Conservation (phyloP, 805 yeast genomes). For the Saccharomycopsis schoenii region DNA sequence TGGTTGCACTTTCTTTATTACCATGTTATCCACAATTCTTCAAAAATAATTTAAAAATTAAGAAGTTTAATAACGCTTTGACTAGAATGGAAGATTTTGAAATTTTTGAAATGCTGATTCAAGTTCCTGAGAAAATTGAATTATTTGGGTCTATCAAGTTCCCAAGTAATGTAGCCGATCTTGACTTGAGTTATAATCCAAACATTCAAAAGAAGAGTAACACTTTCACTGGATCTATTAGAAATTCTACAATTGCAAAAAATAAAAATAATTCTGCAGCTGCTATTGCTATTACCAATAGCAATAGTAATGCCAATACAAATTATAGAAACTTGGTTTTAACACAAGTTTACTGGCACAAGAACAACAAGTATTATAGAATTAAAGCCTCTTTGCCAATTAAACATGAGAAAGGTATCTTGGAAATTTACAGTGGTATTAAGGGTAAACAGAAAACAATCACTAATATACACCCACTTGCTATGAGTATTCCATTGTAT, state of each 20-base stretch:
- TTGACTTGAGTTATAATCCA: constrained; percentile 1
- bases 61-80: constrained; percentile 67
- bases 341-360: constrained; percentile 71
- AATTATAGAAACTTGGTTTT: constrained; percentile 46
- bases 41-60: constrained; percentile 44
- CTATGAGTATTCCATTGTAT: constrained; percentile 63
- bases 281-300: background rate
- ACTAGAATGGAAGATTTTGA: constrained; percentile 68
- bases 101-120: constrained; percentile 66
- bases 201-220: constrained; percentile 18
- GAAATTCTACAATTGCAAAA: background rate
- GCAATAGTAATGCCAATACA: constrained; percentile 20
- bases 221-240: constrained; percentile 4
- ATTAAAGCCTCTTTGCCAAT: constrained; percentile 77
- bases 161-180: constrained; percentile 24
- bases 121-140: constrained; percentile 63
- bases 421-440: constrained; percentile 65
- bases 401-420: constrained; percentile 54
- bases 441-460: constrained; percentile 49
- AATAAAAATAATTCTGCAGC: background rate
- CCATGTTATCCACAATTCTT: constrained; percentile 78
- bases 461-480: constrained; percentile 55
- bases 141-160: constrained; percentile 51
- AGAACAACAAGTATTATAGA: constrained; percentile 54
- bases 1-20: constrained; percentile 72